phyloP scores from a whole-genome alignment of 208 protist genomes.

The Trypanosoma brucei region DNA sequence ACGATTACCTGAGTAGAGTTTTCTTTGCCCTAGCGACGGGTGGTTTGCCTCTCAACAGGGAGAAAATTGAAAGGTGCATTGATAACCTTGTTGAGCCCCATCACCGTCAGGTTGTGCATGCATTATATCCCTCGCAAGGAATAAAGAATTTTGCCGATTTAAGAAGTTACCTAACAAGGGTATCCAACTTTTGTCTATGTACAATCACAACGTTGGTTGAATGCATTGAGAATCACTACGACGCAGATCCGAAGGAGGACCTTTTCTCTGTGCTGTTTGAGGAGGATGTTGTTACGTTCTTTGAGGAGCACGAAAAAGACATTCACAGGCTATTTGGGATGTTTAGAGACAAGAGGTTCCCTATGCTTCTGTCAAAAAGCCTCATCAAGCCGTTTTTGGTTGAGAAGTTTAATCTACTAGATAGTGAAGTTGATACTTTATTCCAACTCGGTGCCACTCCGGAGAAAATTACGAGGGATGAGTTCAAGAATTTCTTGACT shows the following conservation, averaged over 20 bases:
- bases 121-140: constrained; percentile 65
- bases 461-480: constrained; percentile 35
- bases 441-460: constrained; percentile 21
- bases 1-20: constrained; percentile 62
- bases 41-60: constrained; percentile 50
- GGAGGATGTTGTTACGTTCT: constrained; percentile 34
- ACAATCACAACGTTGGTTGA: constrained; percentile 58
- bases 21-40: constrained; percentile 41
- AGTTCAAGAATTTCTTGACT: constrained; percentile 60
- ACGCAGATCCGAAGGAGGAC: constrained; percentile 50
- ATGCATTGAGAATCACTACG: constrained; percentile 61
- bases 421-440: constrained; percentile 44
- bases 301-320: constrained; percentile 28
- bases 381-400: constrained; percentile 37
- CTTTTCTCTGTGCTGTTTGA: constrained; percentile 33
- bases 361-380: constrained; percentile 33
- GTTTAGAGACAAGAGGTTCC: constrained; percentile 41
- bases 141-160: constrained; percentile 59
- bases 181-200: constrained; percentile 66
- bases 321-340: constrained; percentile 34
- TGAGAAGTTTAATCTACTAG: constrained; percentile 30
- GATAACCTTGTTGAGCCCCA: constrained; percentile 38
- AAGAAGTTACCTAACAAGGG: constrained; percentile 67
- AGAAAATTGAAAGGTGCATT: constrained; percentile 60
- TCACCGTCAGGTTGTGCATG: constrained; percentile 56